phyloP scores from a whole-genome alignment of 2,329 filamentous ascomycete species.

The Ceratocystis cacaofunesta region DNA sequence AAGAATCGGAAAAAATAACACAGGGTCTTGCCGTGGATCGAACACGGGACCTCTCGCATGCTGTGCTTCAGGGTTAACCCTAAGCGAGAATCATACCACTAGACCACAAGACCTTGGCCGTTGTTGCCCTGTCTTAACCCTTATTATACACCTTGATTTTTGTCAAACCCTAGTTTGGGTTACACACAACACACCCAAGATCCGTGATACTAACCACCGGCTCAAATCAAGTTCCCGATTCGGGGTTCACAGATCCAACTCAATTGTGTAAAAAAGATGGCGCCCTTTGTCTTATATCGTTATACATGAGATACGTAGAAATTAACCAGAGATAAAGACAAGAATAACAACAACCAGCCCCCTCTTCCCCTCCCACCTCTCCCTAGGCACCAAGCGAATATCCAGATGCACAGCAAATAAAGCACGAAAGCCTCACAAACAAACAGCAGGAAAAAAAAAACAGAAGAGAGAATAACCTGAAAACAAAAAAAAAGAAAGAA shows the following conservation, averaged over 20 bases:
- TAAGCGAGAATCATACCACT: conserved; percentile 61
- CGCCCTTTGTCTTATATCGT: background rate
- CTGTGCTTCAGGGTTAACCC: conserved; percentile 30
- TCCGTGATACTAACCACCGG: background rate
- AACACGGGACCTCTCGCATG: conserved; percentile 21
- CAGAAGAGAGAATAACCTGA: background rate
- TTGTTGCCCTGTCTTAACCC: rapidly evolving
- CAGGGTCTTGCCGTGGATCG: conserved; percentile 19
- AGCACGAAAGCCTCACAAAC: background rate
- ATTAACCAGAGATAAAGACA: too few relatives aligned
- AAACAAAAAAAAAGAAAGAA: background rate
- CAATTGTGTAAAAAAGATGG: background rate
- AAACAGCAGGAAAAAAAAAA: background rate
- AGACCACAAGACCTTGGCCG: conserved; percentile 37
- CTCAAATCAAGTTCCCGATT: background rate
- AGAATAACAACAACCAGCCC: too few relatives aligned
- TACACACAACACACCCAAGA: background rate
- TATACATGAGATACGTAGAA: too few relatives aligned
- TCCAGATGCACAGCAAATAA: background rate
- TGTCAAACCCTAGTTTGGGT: too few relatives aligned
- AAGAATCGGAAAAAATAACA: background rate
- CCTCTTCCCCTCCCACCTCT: too few relatives aligned
- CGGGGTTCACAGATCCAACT: background rate
- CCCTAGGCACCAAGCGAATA: background rate
- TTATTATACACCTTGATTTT: background rate